Base-by-base conservation (phyloP, 78 protist species). In the Creolimax fragrantissima region DNA sequence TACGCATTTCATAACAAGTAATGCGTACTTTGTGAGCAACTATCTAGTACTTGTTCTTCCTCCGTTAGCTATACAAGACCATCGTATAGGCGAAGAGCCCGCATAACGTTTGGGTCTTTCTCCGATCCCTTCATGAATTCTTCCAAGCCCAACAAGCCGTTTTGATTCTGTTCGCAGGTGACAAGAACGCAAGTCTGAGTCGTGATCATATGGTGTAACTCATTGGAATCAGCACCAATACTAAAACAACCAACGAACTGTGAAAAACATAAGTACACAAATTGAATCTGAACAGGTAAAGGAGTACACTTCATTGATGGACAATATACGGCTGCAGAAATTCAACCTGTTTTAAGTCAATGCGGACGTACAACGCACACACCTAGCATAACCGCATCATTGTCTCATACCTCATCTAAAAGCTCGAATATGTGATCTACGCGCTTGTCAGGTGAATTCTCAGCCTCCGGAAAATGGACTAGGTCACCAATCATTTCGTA, bases 371-470 rank as follows among this genome's bases (percentile, higher is more conserved):
- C n/a, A n/a, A n/a, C n/a, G n/a, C n/a, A n/a, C n/a, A n/a, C n/a
- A n/a, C n/a, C n/a, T n/a, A n/a, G n/a, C n/a, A n/a, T n/a, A n/a
- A n/a, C n/a, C n/a, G n/a, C n/a, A n/a, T n/a, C n/a, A n/a, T n/a
- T n/a, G n/a, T n/a, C n/a, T 24, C 66, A 39, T 2, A 90, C 92
- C 93, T 81, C 83, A 24, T 91, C 93, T 88, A 91, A 81, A 7
- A 17, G 41, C 24, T n/a, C 2, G 83, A 91, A 91, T 3, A 91
- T 91, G 74, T 81, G 67, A 81, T 84, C 43, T 32, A 91, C 88
- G 42, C 93, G 89, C 84, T 91, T 91, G 11, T 91, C 93, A 35
- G 93, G 90, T 4, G 93, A 84, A 84, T 84, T 42, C 44, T 84
- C 93, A 74, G 81, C 88, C 4, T 3, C 47, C 7, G 89, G 90